Percentiles rank a stretch among this genome's conserved stretches.
phyloP scores from a whole-genome alignment of 1,284 basidiomycete genomes.

The Marasmius tenuissimus region DNA sequence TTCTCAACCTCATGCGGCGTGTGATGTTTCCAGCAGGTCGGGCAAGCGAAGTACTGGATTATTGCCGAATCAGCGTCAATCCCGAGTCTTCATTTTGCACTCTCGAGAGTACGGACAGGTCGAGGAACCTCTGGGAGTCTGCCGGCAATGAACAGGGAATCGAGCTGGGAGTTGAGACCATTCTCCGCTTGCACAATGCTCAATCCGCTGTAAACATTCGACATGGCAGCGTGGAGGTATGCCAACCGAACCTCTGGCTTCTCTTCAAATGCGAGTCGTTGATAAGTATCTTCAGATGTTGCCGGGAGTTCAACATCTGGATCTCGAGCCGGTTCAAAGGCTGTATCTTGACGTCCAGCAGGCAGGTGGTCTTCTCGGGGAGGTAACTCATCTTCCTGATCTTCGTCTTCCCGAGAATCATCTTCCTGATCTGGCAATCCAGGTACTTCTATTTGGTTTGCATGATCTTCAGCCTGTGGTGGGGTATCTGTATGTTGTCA shows the following conservation, averaged over 20 bases:
- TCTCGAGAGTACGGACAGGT: not conserved
- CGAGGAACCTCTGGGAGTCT: not conserved
- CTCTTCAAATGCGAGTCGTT: not conserved
- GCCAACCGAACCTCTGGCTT: not conserved
- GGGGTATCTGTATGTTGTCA: too few species aligned
- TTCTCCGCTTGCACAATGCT: not conserved
- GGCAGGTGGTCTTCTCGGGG: too few species aligned
- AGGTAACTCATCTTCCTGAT: too few species aligned
- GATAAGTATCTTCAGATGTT: not conserved
- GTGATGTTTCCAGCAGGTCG: slow-evolving; percentile 1
- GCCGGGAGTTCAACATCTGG: not conserved
- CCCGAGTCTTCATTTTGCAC: not conserved
- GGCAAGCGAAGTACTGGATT: not conserved
- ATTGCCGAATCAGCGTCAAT: not conserved
- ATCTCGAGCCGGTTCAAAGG: not conserved
- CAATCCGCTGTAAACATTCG: not conserved
- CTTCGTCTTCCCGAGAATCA: too few species aligned
- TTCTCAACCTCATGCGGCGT: not conserved
- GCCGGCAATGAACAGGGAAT: not conserved
- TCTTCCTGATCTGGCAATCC: too few species aligned
- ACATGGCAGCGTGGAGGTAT: not conserved
- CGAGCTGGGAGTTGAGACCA: not conserved
- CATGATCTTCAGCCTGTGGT: too few species aligned
- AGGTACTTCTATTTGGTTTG: too few species aligned
- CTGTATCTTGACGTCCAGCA: not conserved